phyloP scores from a whole-genome alignment of 495 filamentous ascomycete genomes.

The Alectoria sarmentosa region DNA sequence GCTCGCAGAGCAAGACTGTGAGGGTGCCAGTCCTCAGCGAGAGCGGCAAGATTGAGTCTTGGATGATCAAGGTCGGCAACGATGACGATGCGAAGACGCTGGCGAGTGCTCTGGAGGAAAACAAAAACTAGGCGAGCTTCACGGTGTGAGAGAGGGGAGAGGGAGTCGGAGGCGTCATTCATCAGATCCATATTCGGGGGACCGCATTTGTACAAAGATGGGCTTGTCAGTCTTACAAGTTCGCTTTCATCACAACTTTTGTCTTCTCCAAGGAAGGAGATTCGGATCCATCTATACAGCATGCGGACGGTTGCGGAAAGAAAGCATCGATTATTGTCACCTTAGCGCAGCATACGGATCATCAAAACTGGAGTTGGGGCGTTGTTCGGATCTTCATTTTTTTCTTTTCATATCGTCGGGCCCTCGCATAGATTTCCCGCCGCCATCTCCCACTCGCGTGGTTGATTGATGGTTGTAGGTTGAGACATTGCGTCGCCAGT shows the following conservation, averaged over 20 bases:
- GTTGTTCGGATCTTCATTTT: not conserved
- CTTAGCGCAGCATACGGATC: conserved; percentile 17
- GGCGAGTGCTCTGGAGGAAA: conserved; percentile 16
- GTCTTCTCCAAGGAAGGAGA: not conserved
- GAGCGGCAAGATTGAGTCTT: conserved; percentile 16
- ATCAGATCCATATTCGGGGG: not conserved
- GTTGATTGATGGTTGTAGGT: conserved; percentile 4
- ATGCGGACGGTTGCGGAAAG: not conserved
- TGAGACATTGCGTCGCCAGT: not conserved
- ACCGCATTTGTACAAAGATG: conserved; percentile 9
- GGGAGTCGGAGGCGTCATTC: not conserved
- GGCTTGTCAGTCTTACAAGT: not conserved
- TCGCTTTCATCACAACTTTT: conserved; percentile 3
- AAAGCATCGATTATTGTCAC: not conserved
- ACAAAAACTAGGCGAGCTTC: conserved; percentile 9
- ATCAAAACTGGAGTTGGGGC: conserved; percentile 7
- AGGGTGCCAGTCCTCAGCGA: conserved; percentile 14
- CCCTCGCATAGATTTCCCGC: not conserved
- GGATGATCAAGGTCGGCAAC: conserved; percentile 21
- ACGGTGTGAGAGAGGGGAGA: not conserved
- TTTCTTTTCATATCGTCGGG: not conserved
- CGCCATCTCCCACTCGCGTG: not conserved
- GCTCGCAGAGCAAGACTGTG: conserved; percentile 14
- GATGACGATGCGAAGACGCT: conserved; percentile 21
- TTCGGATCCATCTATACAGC: not conserved